Evolutionary conservation across 2,329 filamentous ascomycete genomes (phyloP).

Genomic region (Fusarium pseudoanthophilum): DNA sequence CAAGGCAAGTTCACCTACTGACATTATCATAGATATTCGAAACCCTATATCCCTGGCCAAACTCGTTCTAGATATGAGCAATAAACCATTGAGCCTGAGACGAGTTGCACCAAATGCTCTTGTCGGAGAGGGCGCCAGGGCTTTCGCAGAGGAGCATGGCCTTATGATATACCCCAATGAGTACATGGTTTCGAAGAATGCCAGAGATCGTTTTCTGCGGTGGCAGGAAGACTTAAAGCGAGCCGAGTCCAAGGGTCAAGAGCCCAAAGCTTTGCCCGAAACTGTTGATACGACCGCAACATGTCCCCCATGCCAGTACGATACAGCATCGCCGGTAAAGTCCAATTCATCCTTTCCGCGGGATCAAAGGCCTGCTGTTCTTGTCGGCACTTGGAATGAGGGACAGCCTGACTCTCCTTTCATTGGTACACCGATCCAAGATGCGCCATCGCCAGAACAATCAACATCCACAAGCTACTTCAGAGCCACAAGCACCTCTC

Average conservation of each 20-base stretch:
- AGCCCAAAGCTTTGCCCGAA: slow-evolving; percentile 35
- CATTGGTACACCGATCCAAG: slow-evolving; percentile 43
- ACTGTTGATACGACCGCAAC: slow-evolving; percentile 21
- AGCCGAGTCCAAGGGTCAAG: slow-evolving; percentile 61
- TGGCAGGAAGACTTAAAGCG: slow-evolving; percentile 81
- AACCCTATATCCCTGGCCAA: slow-evolving; percentile 93
- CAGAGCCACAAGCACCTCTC: slow-evolving; percentile 22
- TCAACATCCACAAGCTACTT: slow-evolving; percentile 31
- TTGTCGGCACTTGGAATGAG: slow-evolving; percentile 70
- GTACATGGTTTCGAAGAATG: slow-evolving; percentile 80
- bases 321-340: slow-evolving; percentile 46
- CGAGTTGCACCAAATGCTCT: slow-evolving; percentile 94
- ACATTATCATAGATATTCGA: slow-evolving; percentile 75
- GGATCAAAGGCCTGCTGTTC: slow-evolving; percentile 65
- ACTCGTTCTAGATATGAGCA: slow-evolving; percentile 81
- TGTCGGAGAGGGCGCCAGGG: slow-evolving; percentile 83
- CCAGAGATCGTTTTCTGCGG: slow-evolving; percentile 79
- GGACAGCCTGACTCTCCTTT: slow-evolving; percentile 69
- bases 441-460: slow-evolving; percentile 31
- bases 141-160: slow-evolving; percentile 85
- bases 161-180: slow-evolving; percentile 80
- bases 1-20: not conserved
- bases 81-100: slow-evolving; percentile 80
- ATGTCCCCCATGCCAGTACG: slow-evolving; percentile 49
- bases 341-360: slow-evolving; percentile 43